Evolutionary conservation across 2,329 filamentous ascomycete species (phyloP), one percentile per base, ranked within the genome.

Genomic region (Pseudohalonectria lignicola): DNA sequence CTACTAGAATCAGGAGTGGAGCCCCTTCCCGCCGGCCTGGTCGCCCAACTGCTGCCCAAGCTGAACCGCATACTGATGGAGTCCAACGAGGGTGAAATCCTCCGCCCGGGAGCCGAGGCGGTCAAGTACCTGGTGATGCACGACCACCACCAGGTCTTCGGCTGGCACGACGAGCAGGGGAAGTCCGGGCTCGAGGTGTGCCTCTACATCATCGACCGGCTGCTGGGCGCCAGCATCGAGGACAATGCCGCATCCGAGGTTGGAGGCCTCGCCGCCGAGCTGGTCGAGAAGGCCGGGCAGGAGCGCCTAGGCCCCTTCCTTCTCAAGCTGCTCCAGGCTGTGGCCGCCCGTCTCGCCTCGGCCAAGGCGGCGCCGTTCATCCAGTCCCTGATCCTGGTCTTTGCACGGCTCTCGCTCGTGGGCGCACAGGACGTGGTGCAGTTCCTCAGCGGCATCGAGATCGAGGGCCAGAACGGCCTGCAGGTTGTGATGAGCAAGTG

Each of bases 211-310:
- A 86, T 98, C 45, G 92, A 95, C 56, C 84, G 90, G 34, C 73
- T 98, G 4, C 73, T 98, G 21, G 81, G 84, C 3, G 82, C 85
- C 1, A 63, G 72, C 2, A 81, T 96, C n/a, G 84, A 93, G 51
- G 92, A 98, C 52, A 86, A 90, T 51, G 85, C 87, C 15, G 92
- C 90, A 5, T 86, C 87, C n/a, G 90, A 98, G 62, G 88, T 98
- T 31, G 92, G 92, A 48, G 86, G 87, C 13, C 74, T 98, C 46
- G 92, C 92, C 4, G 90, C 90, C 2, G 88, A 94, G 59, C 69
- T 98, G 20, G 92, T 98, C 1, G 90, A 96, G 61, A 94, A 92
- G 61, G 92, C 90, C 37, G 92, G 92, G 10, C 80, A 87, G 28
- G 88, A 94, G 54, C 78, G 85, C 39, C 76, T 98, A 10, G 92